Evolutionary conservation across 305 asterid species (phyloP).

Genomic region (Fraxinus albicans): DNA sequence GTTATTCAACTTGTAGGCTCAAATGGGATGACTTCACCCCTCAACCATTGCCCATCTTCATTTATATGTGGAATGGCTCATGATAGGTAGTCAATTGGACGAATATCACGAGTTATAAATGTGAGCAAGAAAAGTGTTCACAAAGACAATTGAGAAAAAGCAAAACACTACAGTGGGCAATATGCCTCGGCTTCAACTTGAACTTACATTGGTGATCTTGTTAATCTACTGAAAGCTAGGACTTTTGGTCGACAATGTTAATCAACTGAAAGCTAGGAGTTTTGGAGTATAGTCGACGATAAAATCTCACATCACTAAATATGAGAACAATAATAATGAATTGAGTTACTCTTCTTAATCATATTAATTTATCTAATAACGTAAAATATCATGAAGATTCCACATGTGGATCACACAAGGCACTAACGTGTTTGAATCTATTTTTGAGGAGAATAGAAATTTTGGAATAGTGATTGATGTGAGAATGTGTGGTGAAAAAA

Average conservation of each 20-base stretch:
- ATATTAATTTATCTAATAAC: too few relatives aligned
- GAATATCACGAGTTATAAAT: not conserved
- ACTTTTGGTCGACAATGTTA: not conserved
- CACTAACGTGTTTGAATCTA: not conserved
- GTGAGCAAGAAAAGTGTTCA: not conserved
- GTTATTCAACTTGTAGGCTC: not conserved
- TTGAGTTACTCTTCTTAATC: not conserved
- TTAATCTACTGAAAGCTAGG: not conserved
- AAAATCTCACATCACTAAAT: not conserved
- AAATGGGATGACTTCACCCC: not conserved
- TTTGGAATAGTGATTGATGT: too few relatives aligned
- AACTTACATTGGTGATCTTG: not conserved
- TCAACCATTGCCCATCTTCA: not conserved
- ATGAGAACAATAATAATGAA: not conserved
- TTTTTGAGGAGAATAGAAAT: too few relatives aligned
- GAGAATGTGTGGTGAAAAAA: too few relatives aligned
- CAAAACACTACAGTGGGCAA: not conserved
- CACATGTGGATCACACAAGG: not conserved
- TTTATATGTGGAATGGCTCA: not conserved
- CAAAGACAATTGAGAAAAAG: not conserved
- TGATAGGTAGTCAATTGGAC: not conserved
- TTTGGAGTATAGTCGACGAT: not conserved
- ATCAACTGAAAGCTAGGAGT: not conserved
- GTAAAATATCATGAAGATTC: not conserved
- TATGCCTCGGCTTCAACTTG: not conserved